Percentiles rank a stretch among this genome's conserved stretches.
phyloP scores from a whole-genome alignment of 2,329 filamentous ascomycete genomes.

The Kalaharituber pfeilii region DNA sequence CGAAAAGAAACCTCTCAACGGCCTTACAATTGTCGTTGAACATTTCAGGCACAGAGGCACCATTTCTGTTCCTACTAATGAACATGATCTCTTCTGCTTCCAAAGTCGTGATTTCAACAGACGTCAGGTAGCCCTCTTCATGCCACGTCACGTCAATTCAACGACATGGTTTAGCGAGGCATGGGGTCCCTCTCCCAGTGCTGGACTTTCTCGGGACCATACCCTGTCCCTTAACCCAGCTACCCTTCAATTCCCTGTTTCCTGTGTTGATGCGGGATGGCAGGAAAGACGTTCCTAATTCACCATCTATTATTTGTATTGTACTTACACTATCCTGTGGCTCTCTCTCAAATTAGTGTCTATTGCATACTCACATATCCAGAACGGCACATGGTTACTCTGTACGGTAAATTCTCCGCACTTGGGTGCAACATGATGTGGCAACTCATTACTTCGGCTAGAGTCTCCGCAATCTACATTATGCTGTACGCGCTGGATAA shows the following conservation, averaged over 20 bases:
- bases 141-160: neutral
- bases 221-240: neutral
- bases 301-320: neutral
- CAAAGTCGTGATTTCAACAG: neutral
- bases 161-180: neutral
- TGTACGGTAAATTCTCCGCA: neutral
- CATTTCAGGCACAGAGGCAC: neutral
- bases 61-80: too few species aligned
- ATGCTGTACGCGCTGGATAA: neutral
- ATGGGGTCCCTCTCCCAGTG: neutral
- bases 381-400: neutral
- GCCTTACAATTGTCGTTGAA: neutral
- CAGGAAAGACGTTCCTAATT: neutral
- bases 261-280: neutral
- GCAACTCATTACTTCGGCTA: neutral
- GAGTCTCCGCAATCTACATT: neutral
- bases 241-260: neutral
- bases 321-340: too few species aligned
- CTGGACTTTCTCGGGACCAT: neutral
- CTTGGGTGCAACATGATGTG: neutral
- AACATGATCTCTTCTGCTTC: too few species aligned
- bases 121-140: neutral
- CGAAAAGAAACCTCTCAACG: neutral
- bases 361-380: too few species aligned
- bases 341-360: too few species aligned